These are phyloP conservation scores for Paracamarosporium sp. DNA, from an alignment of 2,329 filamentous ascomycete species.

Conservation along the genomic window DNA sequence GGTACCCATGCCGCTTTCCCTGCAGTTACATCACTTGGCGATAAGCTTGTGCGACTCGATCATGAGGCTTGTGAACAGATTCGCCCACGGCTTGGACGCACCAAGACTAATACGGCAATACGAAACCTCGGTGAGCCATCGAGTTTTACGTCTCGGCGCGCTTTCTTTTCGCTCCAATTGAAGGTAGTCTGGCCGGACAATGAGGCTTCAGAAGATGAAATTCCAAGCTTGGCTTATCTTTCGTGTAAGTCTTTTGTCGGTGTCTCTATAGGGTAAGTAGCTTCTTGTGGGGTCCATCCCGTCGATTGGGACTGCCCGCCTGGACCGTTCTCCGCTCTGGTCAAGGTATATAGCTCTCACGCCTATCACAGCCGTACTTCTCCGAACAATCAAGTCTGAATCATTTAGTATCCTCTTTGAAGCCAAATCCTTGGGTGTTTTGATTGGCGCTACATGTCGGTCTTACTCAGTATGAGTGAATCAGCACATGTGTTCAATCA, in stretches of 20 bases:
- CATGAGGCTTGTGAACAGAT: constrained; percentile 27
- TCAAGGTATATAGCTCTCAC: constrained; percentile 18
- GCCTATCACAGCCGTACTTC: constrained; percentile 21
- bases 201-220: constrained; percentile 33
- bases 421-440: constrained; percentile 15
- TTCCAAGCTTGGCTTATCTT: constrained; percentile 21
- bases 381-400: constrained; percentile 17
- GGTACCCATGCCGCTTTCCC: constrained; percentile 15
- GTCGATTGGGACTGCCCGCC: background rate
- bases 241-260: constrained; percentile 1
- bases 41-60: constrained; percentile 42
- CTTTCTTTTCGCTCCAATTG: constrained; percentile 23
- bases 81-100: constrained; percentile 35
- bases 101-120: constrained; percentile 28
- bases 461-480: constrained; percentile 23
- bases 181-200: constrained; percentile 20
- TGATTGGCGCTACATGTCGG: constrained; percentile 27
- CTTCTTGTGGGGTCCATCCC: constrained; percentile 6
- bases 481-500: constrained; percentile 33
- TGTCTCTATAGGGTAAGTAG: constrained; percentile 3
- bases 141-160: constrained; percentile 21
- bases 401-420: constrained; percentile 13
- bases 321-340: constrained; percentile 2
- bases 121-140: constrained; percentile 29
- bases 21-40: constrained; percentile 37